Evolutionary conservation across 2,329 filamentous ascomycete species (phyloP), one percentile per base, ranked within the genome.

Genomic region (Cytospora piceae): DNA sequence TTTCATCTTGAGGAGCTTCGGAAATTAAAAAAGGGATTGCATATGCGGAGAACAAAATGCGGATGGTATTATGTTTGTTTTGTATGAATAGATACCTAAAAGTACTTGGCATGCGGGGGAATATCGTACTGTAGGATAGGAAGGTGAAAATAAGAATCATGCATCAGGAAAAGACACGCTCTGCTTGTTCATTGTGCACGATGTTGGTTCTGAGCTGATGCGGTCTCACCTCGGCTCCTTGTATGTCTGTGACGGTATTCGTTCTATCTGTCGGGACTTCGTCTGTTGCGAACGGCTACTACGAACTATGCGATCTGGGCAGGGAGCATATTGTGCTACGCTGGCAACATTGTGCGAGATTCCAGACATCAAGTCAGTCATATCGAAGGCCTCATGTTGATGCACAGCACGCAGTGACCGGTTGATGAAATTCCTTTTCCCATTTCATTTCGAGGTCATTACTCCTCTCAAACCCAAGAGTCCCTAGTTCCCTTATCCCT

Each of bases 61-160:
- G 17, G 24, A 14, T 56, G n/a, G 52, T 27, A 37, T 34, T 46
- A 32, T 55, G 27, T 32, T 32, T 54, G 32, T 34, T 15, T 57
- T 57, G 61, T 63, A 37, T 63, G 53, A 63, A 12, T 63, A 63
- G 53, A 57, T 57, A 63, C 61, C 61, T 51, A 17, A 27, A 63
- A 31, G 29, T 7, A 32, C 5, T 37, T 24, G 34, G n/a, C 31
- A 11, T 34, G 46, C 15, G n/a, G 6, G 12, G 46, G 39, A 24
- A 1, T 12, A 4, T 24, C 7, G 27, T 51, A 14, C 3, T 55
- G 53, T 34, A 52, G 31, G 61, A 63, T 37, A 63, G 37, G 31
- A 27, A 42, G 7, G 24, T 37, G 12, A 37, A 37, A 37, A 37
- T 34, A 29, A 29, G 3, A 5, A 29, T 29, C 27, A 37, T 15